Conservation (phyloP, 1,284 basidiomycete genomes). For the Volvariella volvacea region DNA sequence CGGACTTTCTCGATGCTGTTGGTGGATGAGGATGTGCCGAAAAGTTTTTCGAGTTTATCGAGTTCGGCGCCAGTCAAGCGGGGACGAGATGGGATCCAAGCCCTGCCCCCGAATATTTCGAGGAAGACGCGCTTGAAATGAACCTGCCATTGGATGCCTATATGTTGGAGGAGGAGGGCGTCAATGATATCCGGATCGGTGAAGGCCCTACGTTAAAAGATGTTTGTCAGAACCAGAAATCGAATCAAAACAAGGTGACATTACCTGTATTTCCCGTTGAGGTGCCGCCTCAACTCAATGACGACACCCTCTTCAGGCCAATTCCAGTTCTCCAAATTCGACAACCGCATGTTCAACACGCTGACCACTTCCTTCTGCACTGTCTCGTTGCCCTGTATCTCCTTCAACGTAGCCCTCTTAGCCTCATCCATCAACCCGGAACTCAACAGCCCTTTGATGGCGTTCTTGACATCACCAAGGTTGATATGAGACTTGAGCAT, state of each 20-base stretch:
- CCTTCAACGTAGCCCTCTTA: slow-evolving; percentile 30
- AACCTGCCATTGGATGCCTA: slow-evolving; percentile 35
- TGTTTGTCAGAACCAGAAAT: background rate
- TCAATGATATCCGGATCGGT: slow-evolving; percentile 40
- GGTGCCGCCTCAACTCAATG: slow-evolving; percentile 21
- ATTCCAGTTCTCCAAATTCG: slow-evolving; percentile 29
- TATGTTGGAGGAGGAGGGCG: slow-evolving; percentile 33
- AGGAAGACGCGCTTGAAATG: slow-evolving; percentile 25
- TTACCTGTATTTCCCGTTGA: slow-evolving; percentile 37
- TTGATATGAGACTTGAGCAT: slow-evolving; percentile 20
- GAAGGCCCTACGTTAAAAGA: slow-evolving; percentile 26
- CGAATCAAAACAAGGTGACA: slow-evolving; percentile 1
- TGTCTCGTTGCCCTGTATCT: slow-evolving; percentile 30
- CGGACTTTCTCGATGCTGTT: slow-evolving; percentile 18
- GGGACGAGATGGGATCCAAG: slow-evolving; percentile 23
- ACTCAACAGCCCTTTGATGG: slow-evolving; percentile 26
- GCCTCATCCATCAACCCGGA: slow-evolving; percentile 30
- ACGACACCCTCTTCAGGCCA: slow-evolving; percentile 32
- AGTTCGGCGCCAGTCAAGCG: slow-evolving; percentile 12
- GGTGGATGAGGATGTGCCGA: slow-evolving; percentile 9
- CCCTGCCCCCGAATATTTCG: slow-evolving; percentile 23
- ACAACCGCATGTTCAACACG: slow-evolving; percentile 36
- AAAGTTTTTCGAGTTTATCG: slow-evolving; percentile 14
- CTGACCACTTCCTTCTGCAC: slow-evolving; percentile 33
- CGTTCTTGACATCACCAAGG: slow-evolving; percentile 19